Conservation (phyloP, 2,329 filamentous ascomycete genomes). For the Sclerotiophoma versabilis region DNA sequence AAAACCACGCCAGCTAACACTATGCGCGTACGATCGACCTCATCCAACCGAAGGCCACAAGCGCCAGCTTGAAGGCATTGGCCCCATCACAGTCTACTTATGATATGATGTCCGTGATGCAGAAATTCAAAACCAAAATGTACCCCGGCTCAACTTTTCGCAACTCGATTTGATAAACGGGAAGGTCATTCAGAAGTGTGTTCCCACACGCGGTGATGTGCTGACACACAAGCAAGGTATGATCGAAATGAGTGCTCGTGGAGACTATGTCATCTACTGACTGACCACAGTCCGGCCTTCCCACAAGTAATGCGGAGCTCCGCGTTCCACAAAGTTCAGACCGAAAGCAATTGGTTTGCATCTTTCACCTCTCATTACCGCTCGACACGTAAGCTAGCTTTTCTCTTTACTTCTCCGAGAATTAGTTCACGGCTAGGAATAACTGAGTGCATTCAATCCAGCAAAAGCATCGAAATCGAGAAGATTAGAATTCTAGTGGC, state of each 20-base stretch:
- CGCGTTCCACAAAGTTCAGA: slow-evolving; percentile 6
- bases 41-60: not conserved
- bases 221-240: not conserved
- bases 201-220: slow-evolving; percentile 19
- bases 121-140: not conserved
- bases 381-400: slow-evolving; percentile 8
- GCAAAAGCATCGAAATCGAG: too few species aligned
- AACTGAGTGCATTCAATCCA: too few species aligned
- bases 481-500: too few species aligned
- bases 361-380: slow-evolving; percentile 32
- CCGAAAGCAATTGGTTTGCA: slow-evolving; percentile 17
- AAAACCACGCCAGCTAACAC: not conserved
- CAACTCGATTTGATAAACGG: slow-evolving; percentile 16
- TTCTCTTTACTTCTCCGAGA: too few species aligned
- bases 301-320: slow-evolving; percentile 6
- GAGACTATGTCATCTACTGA: not conserved
- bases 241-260: not conserved
- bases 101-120: slow-evolving; percentile 7
- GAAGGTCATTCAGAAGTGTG: slow-evolving; percentile 25
- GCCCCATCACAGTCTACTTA: slow-evolving; percentile 21
- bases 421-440: too few species aligned
- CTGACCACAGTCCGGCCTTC: slow-evolving; percentile 4
- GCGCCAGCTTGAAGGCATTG: slow-evolving; percentile 19
- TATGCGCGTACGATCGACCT: not conserved
- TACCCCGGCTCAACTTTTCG: slow-evolving; percentile 29